phyloP scores from a whole-genome alignment of 2,329 filamentous ascomycete species.

The Myriosclerotinia duriaeana region DNA sequence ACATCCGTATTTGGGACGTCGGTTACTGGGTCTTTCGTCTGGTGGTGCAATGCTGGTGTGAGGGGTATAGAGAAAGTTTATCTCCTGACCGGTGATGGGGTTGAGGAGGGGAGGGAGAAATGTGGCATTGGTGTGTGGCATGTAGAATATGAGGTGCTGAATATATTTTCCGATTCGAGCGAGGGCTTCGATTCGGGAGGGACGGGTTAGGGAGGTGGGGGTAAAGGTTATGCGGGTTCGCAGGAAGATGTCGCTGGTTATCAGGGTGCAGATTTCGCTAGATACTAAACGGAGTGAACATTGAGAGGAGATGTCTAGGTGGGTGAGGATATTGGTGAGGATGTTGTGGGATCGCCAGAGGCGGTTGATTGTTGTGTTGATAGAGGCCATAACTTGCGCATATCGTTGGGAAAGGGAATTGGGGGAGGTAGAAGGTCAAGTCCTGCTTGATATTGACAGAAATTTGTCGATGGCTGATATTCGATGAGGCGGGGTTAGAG shows the following conservation, averaged over 20 bases:
- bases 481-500: not conserved
- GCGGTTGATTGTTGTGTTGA: constrained; percentile 38
- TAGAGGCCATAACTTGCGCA: constrained; percentile 41
- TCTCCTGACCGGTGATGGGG: constrained; percentile 72
- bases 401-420: constrained; percentile 29
- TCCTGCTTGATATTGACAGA: constrained; percentile 4
- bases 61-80: constrained; percentile 78
- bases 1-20: constrained; percentile 73
- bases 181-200: constrained; percentile 70
- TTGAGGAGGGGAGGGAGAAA: constrained; percentile 84
- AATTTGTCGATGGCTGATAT: not conserved
- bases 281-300: constrained; percentile 64
- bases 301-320: constrained; percentile 41
- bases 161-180: constrained; percentile 76
- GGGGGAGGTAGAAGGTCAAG: not conserved
- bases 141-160: constrained; percentile 72
- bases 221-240: constrained; percentile 70
- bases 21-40: constrained; percentile 43
- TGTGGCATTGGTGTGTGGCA: constrained; percentile 74
- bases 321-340: constrained; percentile 34
- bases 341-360: constrained; percentile 40
- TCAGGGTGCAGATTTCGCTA: constrained; percentile 67
- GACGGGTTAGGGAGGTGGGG: constrained; percentile 72
- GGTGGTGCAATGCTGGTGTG: constrained; percentile 64
- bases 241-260: constrained; percentile 68